These are phyloP conservation scores for Termitomyces sp. DNA, from an alignment of 768 basidiomycete genomes.

Conservation along the genomic window DNA sequence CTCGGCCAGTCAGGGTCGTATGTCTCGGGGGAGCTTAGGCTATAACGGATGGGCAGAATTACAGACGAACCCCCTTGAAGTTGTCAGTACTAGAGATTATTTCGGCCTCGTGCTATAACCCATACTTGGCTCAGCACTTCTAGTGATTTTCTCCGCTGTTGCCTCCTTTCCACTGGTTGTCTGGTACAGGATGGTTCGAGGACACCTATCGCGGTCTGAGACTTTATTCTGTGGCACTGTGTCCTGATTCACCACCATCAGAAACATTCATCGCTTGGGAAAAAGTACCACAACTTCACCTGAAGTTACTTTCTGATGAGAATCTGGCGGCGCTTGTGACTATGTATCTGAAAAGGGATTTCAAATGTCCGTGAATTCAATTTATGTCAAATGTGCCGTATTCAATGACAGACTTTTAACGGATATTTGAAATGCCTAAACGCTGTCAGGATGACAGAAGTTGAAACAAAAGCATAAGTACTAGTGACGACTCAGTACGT, in stretches of 20 bases:
- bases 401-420: no score
- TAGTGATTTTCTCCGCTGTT: conserved; percentile 8
- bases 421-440: no score
- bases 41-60: conserved; percentile 18
- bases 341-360: conserved; percentile 4
- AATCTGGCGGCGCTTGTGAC: conserved; percentile 9
- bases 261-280: conserved; percentile 14
- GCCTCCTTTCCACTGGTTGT: neutral
- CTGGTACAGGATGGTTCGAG: neutral
- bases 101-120: conserved; percentile 13
- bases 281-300: conserved; percentile 4
- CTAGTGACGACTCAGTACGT: no score
- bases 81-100: conserved; percentile 16
- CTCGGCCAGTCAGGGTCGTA: conserved; percentile 15
- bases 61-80: conserved; percentile 3
- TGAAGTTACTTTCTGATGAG: conserved; percentile 8
- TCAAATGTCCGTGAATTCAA: no score
- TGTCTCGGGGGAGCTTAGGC: conserved; percentile 8
- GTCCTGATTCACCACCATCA: conserved; percentile 3
- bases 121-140: conserved; percentile 8
- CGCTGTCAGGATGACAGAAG: no score
- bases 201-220: conserved; percentile 7
- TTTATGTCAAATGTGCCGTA: no score
- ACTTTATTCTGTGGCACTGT: conserved; percentile 4
- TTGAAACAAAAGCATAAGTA: no score